Percentiles rank a stretch among this genome's conserved stretches.
Conservation (phyloP, 257 asterid species). For the Dorcoceras hygrometricum region DNA sequence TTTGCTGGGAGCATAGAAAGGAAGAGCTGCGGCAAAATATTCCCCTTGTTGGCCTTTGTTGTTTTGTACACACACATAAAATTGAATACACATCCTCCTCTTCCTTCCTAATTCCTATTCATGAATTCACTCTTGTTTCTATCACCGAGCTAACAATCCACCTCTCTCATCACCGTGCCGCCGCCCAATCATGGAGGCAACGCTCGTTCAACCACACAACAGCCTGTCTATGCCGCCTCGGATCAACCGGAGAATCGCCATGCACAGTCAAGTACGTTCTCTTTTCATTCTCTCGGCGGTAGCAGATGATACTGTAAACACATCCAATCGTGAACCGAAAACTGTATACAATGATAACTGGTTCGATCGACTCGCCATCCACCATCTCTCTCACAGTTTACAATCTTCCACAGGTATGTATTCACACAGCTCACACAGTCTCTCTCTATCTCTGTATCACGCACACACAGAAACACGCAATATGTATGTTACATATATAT, state of each 20-base stretch:
- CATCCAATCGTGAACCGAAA: conserved; percentile 14
- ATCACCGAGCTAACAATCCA: not conserved
- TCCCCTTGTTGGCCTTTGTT: not conserved
- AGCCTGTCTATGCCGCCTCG: conserved; percentile 26
- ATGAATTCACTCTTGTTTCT: not conserved
- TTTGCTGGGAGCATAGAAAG: not conserved
- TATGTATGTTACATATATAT: too few relatives aligned
- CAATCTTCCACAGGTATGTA: conserved; percentile 53
- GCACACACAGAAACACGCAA: not conserved
- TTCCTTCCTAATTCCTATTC: not conserved
- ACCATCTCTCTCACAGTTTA: conserved; percentile 59
- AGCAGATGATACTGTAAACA: conserved; percentile 22
- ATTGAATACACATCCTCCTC: not conserved
- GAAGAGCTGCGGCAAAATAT: not conserved
- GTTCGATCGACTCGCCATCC: conserved; percentile 69
- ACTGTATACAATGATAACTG: conserved; percentile 57
- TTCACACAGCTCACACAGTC: too few relatives aligned
- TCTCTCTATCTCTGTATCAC: not conserved
- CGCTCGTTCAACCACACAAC: conserved; percentile 22
- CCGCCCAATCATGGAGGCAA: conserved; percentile 36
- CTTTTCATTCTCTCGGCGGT: conserved; percentile 26
- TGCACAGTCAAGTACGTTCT: conserved; percentile 24
- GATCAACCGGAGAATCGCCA: conserved; percentile 27
- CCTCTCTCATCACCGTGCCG: not conserved
- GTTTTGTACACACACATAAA: not conserved